A percentile compares a stretch with the other conserved stretches of the same genome.
Evolutionary conservation across 1,284 basidiomycete genomes (phyloP).

Genomic region (Coriolopsis trogii): DNA sequence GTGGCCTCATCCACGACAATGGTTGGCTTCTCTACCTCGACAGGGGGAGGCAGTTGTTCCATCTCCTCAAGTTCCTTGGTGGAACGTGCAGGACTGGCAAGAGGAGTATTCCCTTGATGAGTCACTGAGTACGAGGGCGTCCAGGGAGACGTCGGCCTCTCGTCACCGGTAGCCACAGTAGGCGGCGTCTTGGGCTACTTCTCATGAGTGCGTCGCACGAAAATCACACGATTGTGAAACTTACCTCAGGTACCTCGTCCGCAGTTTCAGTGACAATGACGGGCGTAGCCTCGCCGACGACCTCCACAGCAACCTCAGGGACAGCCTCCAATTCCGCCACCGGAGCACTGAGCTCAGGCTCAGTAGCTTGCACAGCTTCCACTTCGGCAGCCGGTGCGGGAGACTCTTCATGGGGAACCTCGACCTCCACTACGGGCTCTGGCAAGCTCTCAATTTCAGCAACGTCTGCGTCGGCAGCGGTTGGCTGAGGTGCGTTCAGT

Average conservation of each 20-base stretch:
- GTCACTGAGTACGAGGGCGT: constrained; percentile 32
- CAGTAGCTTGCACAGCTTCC: not conserved
- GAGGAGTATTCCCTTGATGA: constrained; percentile 26
- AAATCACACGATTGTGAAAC: not conserved
- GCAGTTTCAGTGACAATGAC: constrained; percentile 18
- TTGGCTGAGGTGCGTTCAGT: constrained; percentile 19
- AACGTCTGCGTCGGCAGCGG: constrained; percentile 25
- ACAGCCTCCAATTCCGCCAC: constrained; percentile 11
- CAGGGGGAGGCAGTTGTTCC: constrained; percentile 9
- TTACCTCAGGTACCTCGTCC: constrained; percentile 13
- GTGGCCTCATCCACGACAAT: constrained; percentile 17
- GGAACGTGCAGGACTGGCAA: constrained; percentile 8
- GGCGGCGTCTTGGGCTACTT: constrained; percentile 16
- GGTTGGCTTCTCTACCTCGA: constrained; percentile 6
- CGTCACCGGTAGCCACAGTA: constrained; percentile 7
- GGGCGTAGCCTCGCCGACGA: constrained; percentile 9
- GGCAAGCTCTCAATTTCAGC: constrained; percentile 24
- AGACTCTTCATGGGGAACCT: constrained; percentile 1
- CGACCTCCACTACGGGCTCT: constrained; percentile 6
- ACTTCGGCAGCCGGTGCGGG: constrained; percentile 1
- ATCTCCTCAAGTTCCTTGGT: constrained; percentile 17
- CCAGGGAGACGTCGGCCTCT: constrained; percentile 28
- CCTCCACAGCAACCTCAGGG: constrained; percentile 1
- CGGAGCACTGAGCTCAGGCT: constrained; percentile 1
- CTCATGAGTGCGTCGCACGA: not conserved